These are phyloP conservation scores for Aspergillus fumigatus DNA, from an alignment of 2,329 filamentous ascomycete genomes.

Conservation along the genomic window DNA sequence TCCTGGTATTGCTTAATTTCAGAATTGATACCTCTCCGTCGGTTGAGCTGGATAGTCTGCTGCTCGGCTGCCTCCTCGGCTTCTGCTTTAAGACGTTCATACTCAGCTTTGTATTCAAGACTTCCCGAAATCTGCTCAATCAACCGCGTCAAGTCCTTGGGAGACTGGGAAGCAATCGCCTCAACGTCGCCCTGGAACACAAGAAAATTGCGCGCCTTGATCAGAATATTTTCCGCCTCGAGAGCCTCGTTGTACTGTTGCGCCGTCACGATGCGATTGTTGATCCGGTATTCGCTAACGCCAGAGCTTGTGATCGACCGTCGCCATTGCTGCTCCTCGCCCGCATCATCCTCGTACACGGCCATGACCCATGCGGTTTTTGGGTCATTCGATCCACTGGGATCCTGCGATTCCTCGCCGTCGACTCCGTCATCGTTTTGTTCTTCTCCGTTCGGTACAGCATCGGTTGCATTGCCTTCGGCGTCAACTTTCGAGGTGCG, in stretches of 20 bases:
- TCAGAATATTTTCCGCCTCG: conserved; percentile 91
- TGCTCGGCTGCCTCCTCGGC: conserved; percentile 84
- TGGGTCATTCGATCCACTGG: conserved; percentile 65
- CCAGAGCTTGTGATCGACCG: conserved; percentile 85
- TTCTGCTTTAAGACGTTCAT: conserved; percentile 83
- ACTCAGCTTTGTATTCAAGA: conserved; percentile 88
- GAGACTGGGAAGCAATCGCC: conserved; percentile 90
- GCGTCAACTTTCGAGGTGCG: conserved; percentile 90
- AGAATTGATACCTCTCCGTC: conserved; percentile 89
- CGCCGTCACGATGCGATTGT: conserved; percentile 81
- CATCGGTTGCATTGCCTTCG: conserved; percentile 64
- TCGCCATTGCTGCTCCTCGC: conserved; percentile 93
- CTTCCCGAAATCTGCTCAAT: conserved; percentile 98
- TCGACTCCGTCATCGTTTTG: conserved; percentile 52
- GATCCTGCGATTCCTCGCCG: conserved; percentile 57
- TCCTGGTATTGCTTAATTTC: conserved; percentile 98
- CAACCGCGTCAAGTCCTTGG: conserved; percentile 84
- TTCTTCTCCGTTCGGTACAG: conserved; percentile 59
- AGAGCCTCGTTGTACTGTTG: conserved; percentile 91
- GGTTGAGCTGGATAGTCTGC: conserved; percentile 80
- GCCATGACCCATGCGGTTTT: conserved; percentile 99
- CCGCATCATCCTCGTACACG: conserved; percentile 95
- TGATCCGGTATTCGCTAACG: conserved; percentile 93
- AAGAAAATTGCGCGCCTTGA: conserved; percentile 95
- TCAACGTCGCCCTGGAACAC: conserved; percentile 99